phyloP scores from a whole-genome alignment of 2,329 filamentous ascomycete genomes.

The Microcyclospora pomicola region DNA sequence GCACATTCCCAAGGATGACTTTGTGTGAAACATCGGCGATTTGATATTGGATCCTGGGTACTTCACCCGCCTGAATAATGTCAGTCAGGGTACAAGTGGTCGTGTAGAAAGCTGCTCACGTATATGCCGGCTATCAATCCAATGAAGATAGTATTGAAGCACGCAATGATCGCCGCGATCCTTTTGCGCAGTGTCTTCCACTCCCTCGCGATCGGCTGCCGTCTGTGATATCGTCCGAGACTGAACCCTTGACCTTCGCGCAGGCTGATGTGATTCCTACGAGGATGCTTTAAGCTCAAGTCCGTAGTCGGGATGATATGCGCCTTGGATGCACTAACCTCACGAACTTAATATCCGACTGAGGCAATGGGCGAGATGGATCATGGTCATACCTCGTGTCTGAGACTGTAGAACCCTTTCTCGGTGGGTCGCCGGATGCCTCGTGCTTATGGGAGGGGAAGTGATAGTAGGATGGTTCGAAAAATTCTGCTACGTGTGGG shows the following conservation, averaged over 20 bases:
- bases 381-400: constrained; percentile 8
- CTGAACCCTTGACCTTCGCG: constrained; percentile 26
- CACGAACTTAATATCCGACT: background rate
- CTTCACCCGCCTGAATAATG: constrained; percentile 45
- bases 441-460: background rate
- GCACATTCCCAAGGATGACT: constrained; percentile 58
- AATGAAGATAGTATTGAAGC: constrained; percentile 57
- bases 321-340: constrained; percentile 6
- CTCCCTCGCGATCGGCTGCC: constrained; percentile 56
- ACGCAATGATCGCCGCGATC: constrained; percentile 54
- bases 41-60: constrained; percentile 66
- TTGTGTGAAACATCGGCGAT: constrained; percentile 55
- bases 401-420: constrained; percentile 3
- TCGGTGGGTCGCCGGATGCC: background rate
- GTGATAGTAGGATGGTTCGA: constrained; percentile 6
- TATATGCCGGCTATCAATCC: constrained; percentile 63
- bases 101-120: constrained; percentile 18
- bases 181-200: constrained; percentile 56
- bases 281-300: constrained; percentile 19
- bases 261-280: constrained; percentile 22
- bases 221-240: constrained; percentile 35
- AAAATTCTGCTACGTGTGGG: constrained; percentile 8
- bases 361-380: background rate
- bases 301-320: constrained; percentile 4
- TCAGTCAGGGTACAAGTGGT: constrained; percentile 1